Evolutionary conservation across 2,329 filamentous ascomycete genomes (phyloP).

Genomic region (Penicillium sp.): DNA sequence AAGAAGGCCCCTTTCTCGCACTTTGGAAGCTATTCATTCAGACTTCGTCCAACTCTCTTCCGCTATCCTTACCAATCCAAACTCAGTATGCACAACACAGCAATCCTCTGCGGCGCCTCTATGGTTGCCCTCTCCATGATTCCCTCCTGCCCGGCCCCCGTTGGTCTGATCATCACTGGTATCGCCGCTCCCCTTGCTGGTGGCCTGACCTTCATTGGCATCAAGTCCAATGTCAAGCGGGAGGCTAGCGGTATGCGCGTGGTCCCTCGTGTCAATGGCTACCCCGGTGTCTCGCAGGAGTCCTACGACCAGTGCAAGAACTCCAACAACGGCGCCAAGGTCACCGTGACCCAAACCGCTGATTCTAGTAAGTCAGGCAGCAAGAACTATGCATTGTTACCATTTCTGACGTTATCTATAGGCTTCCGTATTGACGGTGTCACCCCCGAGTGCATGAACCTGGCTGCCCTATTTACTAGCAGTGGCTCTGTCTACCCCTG

Average conservation of each 20-base stretch:
- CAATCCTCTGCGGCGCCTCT: not conserved
- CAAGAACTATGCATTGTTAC: not conserved
- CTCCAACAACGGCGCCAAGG: not conserved
- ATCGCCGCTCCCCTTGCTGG: not conserved
- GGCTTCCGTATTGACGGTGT: not conserved
- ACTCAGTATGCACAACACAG: not conserved
- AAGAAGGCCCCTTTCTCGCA: too few species aligned
- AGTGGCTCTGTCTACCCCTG: not conserved
- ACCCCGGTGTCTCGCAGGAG: not conserved
- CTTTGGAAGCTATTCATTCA: too few species aligned
- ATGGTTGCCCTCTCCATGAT: not conserved
- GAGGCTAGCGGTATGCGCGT: not conserved
- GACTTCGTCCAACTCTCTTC: too few species aligned
- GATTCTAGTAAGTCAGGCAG: not conserved
- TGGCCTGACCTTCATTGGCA: not conserved
- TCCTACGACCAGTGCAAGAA: not conserved
- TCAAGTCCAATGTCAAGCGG: not conserved
- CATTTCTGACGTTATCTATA: not conserved
- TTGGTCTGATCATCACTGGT: not conserved
- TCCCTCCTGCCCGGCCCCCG: not conserved
- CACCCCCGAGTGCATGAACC: not conserved
- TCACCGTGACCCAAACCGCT: not conserved
- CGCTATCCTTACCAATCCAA: too few species aligned
- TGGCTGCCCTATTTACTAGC: not conserved
- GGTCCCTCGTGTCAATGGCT: not conserved